These are phyloP conservation scores for Dioscorea zingiberensis DNA, from an alignment of 106 monocot genomes.

Conservation along the genomic window DNA sequence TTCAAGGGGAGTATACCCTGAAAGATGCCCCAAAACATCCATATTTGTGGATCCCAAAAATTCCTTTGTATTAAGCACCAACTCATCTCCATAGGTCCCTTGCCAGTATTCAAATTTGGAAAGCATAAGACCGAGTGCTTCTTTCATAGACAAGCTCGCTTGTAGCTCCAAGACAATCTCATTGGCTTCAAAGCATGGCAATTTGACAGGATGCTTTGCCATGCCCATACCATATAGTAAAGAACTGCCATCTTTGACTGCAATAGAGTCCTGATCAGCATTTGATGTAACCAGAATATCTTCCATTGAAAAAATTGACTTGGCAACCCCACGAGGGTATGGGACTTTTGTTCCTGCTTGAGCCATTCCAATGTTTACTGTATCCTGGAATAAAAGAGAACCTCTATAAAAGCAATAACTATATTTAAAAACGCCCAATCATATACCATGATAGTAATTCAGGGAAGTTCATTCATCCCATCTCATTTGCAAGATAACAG, in stretches of 20 bases:
- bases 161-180: conserved; percentile 39
- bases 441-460: no score
- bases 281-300: conserved; percentile 19
- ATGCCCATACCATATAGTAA: conserved; percentile 5
- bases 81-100: conserved; percentile 16
- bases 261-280: conserved; percentile 6
- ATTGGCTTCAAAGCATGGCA: conserved; percentile 58
- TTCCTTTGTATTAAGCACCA: conserved; percentile 30
- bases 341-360: conserved; percentile 17
- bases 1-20: conserved; percentile 16
- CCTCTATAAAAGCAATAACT: not conserved
- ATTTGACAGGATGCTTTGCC: conserved; percentile 8
- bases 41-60: conserved; percentile 22
- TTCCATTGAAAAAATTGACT: conserved; percentile 43
- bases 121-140: conserved; percentile 38
- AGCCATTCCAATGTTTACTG: conserved; percentile 21
- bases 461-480: no score
- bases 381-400: conserved; percentile 33
- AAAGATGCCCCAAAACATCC: conserved; percentile 34
- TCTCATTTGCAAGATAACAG: no score
- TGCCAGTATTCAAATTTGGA: conserved; percentile 19
- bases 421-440: not conserved
- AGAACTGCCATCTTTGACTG: conserved; percentile 19
- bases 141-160: conserved; percentile 11
- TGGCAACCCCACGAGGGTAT: conserved; percentile 36